Evolutionary conservation across 495 filamentous ascomycete species (phyloP), one percentile per base, ranked within the genome.

Genomic region (Penicillium arizonense): DNA sequence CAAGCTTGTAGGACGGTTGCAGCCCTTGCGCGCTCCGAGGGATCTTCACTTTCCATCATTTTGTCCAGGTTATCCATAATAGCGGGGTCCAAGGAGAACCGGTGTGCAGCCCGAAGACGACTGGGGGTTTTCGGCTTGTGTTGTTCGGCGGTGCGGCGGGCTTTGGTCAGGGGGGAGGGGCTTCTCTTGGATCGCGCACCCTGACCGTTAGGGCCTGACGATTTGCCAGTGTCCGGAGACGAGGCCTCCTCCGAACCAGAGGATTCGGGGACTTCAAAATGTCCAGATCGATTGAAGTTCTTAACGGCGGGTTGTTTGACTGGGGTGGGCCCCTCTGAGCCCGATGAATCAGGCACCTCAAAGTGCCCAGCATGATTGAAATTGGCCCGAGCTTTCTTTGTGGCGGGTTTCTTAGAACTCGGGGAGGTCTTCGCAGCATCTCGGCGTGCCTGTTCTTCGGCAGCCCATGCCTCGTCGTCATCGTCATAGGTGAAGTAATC

Each of bases 111-210:
- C 33, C 75, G 74, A 44, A 79, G 71, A 6, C 73, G 68, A 52
- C 76, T 79, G 1, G 74, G 73, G 6, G 69, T 75, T 55, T 78
- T 78, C 0, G 76, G 76, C 36, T 73, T 76, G 61, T 76, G 72
- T 30, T 68, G 71, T 46, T 75, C 64, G 3, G 73, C 75, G 23
- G 67, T 65, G 14, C 61, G 62, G 23, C 75, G 72, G 34, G 59
- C 70, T 21, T 64, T 64, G 14, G 56, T 68, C 2, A 61, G 39
- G 0, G 65, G 52, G 24, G 64, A 61, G 4, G 55, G 51, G 30
- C 11, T 35, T 10, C 28, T 30, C 8, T 30, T 30, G 2, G 28
- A 30, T 30, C 28, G 28, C 5, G 28, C 8, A 30, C 7, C 6
- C 28, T 30, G 28, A 9, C 2, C 7, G 2, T 30, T 10, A 7